These are phyloP conservation scores for Anacardium occidentale DNA, from an alignment of 345 rosid species.

Conservation along the genomic window DNA sequence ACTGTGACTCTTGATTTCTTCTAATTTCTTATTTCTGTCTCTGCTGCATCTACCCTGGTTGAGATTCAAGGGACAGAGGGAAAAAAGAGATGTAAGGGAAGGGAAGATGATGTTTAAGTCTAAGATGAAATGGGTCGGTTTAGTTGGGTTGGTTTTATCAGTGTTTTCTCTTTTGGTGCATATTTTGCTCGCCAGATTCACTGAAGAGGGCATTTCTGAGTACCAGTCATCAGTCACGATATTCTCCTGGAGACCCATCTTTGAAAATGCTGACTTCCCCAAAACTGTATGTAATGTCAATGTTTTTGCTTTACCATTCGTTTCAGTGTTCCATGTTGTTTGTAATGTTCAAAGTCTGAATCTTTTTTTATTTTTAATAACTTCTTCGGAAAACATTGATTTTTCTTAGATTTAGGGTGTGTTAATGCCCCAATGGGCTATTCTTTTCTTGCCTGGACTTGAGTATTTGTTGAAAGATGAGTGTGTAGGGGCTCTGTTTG, in stretches of 20 bases:
- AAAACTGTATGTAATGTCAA: slow-evolving; percentile 40
- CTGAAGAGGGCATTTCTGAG: slow-evolving; percentile 64
- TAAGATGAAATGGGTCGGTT: slow-evolving; percentile 86
- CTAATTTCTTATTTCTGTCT: not conserved
- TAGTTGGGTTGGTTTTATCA: slow-evolving; percentile 73
- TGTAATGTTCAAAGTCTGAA: slow-evolving; percentile 8
- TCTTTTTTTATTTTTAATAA: not conserved
- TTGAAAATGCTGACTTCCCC: slow-evolving; percentile 53
- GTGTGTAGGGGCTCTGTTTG: slow-evolving; percentile 8
- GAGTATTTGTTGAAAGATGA: slow-evolving; percentile 1
- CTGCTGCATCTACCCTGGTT: slow-evolving; percentile 10
- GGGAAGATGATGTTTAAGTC: slow-evolving; percentile 71
- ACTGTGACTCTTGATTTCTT: slow-evolving; percentile 20
- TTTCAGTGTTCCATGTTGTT: slow-evolving; percentile 15
- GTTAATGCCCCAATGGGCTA: not conserved
- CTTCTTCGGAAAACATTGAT: not conserved
- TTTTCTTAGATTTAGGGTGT: slow-evolving; percentile 10
- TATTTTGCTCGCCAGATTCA: slow-evolving; percentile 86
- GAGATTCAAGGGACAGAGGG: not conserved
- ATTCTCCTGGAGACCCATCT: slow-evolving; percentile 96
- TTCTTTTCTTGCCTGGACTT: not conserved
- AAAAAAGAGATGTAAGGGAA: slow-evolving; percentile 62
- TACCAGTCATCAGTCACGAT: slow-evolving; percentile 81
- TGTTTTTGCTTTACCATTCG: not conserved
- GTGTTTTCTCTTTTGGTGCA: slow-evolving; percentile 71